Conservation (phyloP, 2,329 filamentous ascomycete species). For the Tricladium varicosporioides region DNA sequence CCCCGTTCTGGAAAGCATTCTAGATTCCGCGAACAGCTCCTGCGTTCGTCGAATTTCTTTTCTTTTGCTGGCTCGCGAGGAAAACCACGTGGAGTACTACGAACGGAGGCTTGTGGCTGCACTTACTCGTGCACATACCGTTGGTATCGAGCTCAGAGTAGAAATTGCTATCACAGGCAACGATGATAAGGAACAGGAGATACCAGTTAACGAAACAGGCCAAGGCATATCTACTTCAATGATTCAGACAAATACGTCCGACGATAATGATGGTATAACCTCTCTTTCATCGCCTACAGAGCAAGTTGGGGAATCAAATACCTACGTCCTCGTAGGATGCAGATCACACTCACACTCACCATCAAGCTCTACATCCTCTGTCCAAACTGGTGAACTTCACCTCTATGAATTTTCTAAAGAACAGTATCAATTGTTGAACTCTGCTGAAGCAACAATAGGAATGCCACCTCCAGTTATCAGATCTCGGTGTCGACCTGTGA, state of each 20-base stretch:
- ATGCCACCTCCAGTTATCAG: too few relatives aligned
- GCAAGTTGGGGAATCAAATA: neutral
- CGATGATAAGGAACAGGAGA: constrained; percentile 3
- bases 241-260: neutral
- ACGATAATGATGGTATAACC: too few relatives aligned
- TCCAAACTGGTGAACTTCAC: neutral
- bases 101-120: constrained; percentile 47
- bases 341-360: neutral
- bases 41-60: constrained; percentile 55
- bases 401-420: neutral
- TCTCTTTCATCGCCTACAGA: too few relatives aligned
- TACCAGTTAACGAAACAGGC: neutral
- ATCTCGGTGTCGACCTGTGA: constrained; percentile 42
- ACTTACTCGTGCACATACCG: constrained; percentile 40
- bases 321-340: neutral
- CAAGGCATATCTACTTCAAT: neutral
- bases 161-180: constrained; percentile 51
- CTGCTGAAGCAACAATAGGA: too few relatives aligned
- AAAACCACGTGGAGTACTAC: constrained; percentile 56
- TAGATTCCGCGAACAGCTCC: constrained; percentile 39
- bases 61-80: constrained; percentile 49
- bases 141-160: constrained; percentile 49
- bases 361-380: neutral
- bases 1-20: constrained; percentile 55
- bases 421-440: constrained; percentile 38